phyloP scores from a whole-genome alignment of 768 basidiomycete genomes.

The Peribolospora baueri region DNA sequence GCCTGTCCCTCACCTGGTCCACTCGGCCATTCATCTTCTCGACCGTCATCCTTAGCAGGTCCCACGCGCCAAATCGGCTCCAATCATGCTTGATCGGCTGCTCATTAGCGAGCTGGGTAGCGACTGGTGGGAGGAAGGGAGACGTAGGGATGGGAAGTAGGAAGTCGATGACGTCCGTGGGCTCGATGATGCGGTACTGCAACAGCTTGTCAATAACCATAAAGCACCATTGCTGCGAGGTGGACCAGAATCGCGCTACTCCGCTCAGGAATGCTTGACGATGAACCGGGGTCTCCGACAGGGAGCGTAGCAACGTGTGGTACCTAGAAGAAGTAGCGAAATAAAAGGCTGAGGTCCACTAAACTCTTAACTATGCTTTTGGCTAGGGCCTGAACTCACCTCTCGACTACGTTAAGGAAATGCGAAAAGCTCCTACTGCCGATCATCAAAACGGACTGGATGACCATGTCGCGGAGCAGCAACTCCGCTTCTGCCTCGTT shows the following conservation, averaged over 20 bases:
- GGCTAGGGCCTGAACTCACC: slow-evolving; percentile 34
- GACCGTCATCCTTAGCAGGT: slow-evolving; percentile 50
- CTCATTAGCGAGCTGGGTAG: neutral
- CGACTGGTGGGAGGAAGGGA: neutral
- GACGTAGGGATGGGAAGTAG: slow-evolving; percentile 29
- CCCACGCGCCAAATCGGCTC: slow-evolving; percentile 29
- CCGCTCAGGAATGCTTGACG: slow-evolving; percentile 37
- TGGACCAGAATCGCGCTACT: slow-evolving; percentile 54
- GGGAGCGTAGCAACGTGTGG: slow-evolving; percentile 20
- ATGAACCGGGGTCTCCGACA: slow-evolving; percentile 32
- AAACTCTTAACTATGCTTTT: too few species aligned
- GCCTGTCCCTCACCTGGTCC: slow-evolving; percentile 45
- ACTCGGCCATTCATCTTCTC: slow-evolving; percentile 83
- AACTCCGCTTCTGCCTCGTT: slow-evolving; percentile 39
- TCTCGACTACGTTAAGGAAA: slow-evolving; percentile 87
- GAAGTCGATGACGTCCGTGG: slow-evolving; percentile 70
- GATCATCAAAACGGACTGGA: slow-evolving; percentile 71
- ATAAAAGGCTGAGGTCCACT: too few species aligned
- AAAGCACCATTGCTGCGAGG: slow-evolving; percentile 59
- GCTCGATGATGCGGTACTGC: slow-evolving; percentile 94
- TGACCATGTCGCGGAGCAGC: slow-evolving; percentile 47
- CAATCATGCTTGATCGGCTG: slow-evolving; percentile 1
- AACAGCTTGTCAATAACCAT: slow-evolving; percentile 95
- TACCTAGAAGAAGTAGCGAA: slow-evolving; percentile 17
- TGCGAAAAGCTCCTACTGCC: slow-evolving; percentile 93